Conservation (phyloP, 1,139 yeast genomes). For the Protomyces inundatus region DNA sequence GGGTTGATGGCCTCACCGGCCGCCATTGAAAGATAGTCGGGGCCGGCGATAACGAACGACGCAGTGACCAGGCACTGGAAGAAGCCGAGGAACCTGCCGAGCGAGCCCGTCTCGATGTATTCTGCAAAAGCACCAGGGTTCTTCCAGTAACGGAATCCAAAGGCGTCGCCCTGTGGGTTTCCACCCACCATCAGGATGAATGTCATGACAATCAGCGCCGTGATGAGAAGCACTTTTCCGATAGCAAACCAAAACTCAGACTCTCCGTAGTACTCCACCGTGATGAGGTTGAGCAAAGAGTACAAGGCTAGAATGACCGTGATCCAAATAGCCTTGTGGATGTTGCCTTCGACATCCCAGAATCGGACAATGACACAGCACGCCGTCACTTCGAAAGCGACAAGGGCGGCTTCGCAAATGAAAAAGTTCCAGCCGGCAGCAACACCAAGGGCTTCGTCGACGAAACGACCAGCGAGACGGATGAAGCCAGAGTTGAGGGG, state of each 20-base stretch:
- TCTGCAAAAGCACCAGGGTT: conserved; percentile 79
- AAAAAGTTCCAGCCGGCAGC: conserved; percentile 81
- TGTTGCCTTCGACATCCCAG: conserved; percentile 47
- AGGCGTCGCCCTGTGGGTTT: conserved; percentile 51
- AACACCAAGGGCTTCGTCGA: conserved; percentile 52
- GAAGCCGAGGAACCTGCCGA: conserved; percentile 57
- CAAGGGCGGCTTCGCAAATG: conserved; percentile 83
- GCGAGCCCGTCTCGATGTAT: conserved; percentile 39
- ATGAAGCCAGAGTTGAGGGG: conserved; percentile 78
- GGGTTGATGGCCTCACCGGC: conserved; percentile 89
- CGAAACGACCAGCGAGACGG: conserved; percentile 22
- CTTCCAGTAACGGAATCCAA: conserved; percentile 63
- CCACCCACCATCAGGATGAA: conserved; percentile 71
- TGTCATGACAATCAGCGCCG: conserved; percentile 65
- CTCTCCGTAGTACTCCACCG: conserved; percentile 59
- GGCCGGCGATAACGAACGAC: conserved; percentile 63
- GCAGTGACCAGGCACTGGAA: conserved; percentile 63
- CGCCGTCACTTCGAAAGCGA: conserved; percentile 77
- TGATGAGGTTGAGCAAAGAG: conserved; percentile 37
- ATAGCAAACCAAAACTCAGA: conserved; percentile 64
- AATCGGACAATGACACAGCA: conserved; percentile 68
- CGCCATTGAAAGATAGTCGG: conserved; percentile 81
- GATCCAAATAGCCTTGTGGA: conserved; percentile 24
- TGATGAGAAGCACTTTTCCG: conserved; percentile 62
- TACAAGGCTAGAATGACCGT: conserved; percentile 18